Conservation (phyloP, 139 green algal species). For the Eudorina sp. region DNA sequence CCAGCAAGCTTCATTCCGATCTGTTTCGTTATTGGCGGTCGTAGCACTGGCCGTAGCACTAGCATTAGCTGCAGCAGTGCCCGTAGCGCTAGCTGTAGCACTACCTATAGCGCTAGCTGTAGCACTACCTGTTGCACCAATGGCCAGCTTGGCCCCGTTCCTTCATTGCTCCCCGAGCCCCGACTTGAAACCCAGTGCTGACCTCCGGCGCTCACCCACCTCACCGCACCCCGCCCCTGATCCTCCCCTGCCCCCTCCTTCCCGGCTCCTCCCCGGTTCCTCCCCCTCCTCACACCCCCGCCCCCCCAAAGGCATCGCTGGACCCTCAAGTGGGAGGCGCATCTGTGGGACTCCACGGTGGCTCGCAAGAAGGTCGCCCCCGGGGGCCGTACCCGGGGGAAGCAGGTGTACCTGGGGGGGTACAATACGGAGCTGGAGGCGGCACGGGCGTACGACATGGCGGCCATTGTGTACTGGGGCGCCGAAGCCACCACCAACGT, state of each 20-base stretch:
- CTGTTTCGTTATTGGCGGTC: no score
- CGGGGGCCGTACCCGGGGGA: constrained; percentile 72
- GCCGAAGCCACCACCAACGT: constrained; percentile 73
- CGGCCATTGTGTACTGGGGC: constrained; percentile 80
- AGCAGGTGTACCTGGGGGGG: constrained; percentile 85
- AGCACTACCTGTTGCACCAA: no score
- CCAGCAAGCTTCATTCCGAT: no score
- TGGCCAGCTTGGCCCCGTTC: no score
- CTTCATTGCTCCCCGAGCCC: no score
- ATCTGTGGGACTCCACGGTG: constrained; percentile 80
- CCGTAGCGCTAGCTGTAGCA: no score
- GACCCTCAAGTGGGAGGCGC: constrained; percentile 83
- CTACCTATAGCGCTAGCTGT: no score
- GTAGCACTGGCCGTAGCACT: no score
- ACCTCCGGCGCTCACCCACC: no score
- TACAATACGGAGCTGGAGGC: constrained; percentile 82
- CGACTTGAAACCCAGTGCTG: no score
- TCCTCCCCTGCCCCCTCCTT: background rate
- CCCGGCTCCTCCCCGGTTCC: background rate
- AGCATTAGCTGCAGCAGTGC: no score
- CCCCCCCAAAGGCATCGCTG: constrained; percentile 68
- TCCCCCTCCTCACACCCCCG: no score
- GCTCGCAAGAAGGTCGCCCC: constrained; percentile 27
- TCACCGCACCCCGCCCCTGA: background rate
- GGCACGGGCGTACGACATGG: constrained; percentile 85